Conservation (phyloP, 2,329 filamentous ascomycete genomes). For the Calonectria leucothoes region DNA sequence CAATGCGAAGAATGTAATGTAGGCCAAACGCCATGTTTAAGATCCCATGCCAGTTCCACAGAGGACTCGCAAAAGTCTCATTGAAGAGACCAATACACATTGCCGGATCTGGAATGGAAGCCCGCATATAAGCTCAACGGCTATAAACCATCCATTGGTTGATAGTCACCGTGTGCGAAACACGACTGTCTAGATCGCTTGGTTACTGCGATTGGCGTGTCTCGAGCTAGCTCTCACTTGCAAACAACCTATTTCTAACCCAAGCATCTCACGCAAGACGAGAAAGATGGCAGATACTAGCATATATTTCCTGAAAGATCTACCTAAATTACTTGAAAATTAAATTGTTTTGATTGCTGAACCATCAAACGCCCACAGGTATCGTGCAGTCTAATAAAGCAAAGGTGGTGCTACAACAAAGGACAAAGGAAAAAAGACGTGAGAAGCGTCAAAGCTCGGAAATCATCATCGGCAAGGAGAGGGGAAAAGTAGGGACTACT, state of each 20-base stretch:
- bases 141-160: background rate
- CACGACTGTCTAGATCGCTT: background rate
- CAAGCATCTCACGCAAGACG: background rate
- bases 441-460: background rate
- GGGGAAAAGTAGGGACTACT: background rate
- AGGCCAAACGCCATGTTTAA: background rate
- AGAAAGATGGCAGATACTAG: background rate
- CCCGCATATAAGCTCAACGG: background rate
- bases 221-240: background rate
- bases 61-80: background rate
- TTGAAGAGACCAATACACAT: background rate
- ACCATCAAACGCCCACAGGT: background rate
- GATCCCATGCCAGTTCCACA: too few species aligned
- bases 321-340: background rate
- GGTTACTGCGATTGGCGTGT: background rate
- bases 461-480: background rate
- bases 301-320: background rate
- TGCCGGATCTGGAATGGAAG: background rate
- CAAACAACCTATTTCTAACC: background rate
- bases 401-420: background rate
- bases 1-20: background rate
- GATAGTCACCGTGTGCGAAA: background rate
- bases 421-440: background rate
- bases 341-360: background rate
- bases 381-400: background rate